Evolutionary conservation across 768 basidiomycete species (phyloP), one percentile per base, ranked within the genome.

Genomic region (Calvatia gigantea): DNA sequence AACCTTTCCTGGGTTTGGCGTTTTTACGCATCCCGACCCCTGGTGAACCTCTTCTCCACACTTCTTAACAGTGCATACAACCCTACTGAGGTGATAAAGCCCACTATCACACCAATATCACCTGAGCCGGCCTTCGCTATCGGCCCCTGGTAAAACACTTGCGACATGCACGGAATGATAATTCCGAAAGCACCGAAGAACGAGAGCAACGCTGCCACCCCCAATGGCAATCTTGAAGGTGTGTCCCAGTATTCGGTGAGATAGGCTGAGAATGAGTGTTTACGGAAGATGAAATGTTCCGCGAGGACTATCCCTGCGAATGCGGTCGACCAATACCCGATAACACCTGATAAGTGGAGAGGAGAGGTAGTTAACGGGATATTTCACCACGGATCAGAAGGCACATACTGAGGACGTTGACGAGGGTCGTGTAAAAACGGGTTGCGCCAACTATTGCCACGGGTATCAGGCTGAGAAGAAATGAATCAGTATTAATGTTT

Each of bases 51-150:
- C 41, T 47, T 69, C 63, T 81, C 79, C 31, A 76, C 48, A 21
- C 54, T 60, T 46, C 86, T 69, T 23, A 86, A 67, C 3, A 73
- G 73, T 1, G 75, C 4, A 65, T 87, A 89, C 33, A 80, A 60
- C 33, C 80, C 15, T 11, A 66, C 71, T 0, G 80, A 75, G 6
- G 76, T 67, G 4, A 69, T 65, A 50, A 85, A 81, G 0, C 85
- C 85, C 14, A 84, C 67, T 56, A 87, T 75, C 35, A 91, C 79
- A 2, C 86, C 89, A 50, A 91, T 82, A 66, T 91, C 89, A 2
- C 89, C 89, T 9, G 84, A 75, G 6, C 72, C 73, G 6, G 63
- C 70, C 32, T 64, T 61, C 2, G 87, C 88, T 17, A 91, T 83
- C 0, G 87, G 88, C 0, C 89, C 89, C 2, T 71, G 68, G 63